Conservation (phyloP, 1,284 basidiomycete species). For the Abortiporus biennis region DNA sequence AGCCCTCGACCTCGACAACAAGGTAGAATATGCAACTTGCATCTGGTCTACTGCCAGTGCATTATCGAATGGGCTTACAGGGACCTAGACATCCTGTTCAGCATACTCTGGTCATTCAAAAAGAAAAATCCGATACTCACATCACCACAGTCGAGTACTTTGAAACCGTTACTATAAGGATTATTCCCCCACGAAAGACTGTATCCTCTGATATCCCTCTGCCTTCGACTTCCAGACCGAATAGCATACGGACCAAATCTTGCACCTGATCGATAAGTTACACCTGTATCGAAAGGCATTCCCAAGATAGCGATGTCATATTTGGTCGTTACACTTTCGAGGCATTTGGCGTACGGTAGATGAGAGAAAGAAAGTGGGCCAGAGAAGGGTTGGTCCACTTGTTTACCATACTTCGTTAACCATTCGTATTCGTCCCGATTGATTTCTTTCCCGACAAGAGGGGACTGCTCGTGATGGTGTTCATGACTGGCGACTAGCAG, state of each 20-base stretch:
- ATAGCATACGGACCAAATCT: conserved; percentile 81
- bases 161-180: conserved; percentile 52
- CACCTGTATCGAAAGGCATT: conserved; percentile 77
- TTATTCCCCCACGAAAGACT: conserved; percentile 65
- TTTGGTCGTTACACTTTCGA: conserved; percentile 45
- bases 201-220: conserved; percentile 49
- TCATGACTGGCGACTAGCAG: neutral
- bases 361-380: conserved; percentile 74
- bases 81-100: conserved; percentile 38
- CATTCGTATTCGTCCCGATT: conserved; percentile 32
- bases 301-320: conserved; percentile 78
- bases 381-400: conserved; percentile 63
- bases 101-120: neutral
- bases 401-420: conserved; percentile 66
- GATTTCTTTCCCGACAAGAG: neutral
- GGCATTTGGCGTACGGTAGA: conserved; percentile 61
- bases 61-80: conserved; percentile 69
- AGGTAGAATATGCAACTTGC: conserved; percentile 68
- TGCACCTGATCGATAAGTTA: conserved; percentile 68
- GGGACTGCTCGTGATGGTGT: conserved; percentile 1
- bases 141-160: conserved; percentile 78
- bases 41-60: conserved; percentile 73
- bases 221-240: conserved; percentile 68
- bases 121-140: conserved; percentile 29
- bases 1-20: conserved; percentile 44